phyloP scores from a whole-genome alignment of 305 asterid species.

The Fraxinus angustifolia region DNA sequence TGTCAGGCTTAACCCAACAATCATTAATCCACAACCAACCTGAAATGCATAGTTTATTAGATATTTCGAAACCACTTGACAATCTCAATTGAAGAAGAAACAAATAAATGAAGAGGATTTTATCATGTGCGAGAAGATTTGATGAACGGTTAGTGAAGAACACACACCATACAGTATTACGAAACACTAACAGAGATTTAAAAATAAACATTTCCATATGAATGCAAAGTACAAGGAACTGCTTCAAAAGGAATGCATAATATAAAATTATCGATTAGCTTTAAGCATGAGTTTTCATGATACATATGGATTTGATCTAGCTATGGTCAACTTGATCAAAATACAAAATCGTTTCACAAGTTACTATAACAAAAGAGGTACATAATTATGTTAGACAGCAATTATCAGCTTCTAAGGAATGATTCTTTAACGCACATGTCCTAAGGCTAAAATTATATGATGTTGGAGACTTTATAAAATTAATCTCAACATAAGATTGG shows the following conservation, averaged over 20 bases:
- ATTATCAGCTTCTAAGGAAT: background rate
- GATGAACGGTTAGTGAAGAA: background rate
- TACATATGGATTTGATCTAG: background rate
- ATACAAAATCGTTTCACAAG: background rate
- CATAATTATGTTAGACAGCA: background rate
- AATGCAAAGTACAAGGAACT: background rate
- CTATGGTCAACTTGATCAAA: background rate
- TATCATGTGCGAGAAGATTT: background rate
- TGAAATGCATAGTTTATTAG: slow-evolving; percentile 31
- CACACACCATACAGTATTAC: background rate
- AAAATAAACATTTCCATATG: background rate
- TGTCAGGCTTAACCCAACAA: slow-evolving; percentile 45
- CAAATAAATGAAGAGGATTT: background rate
- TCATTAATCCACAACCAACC: slow-evolving; percentile 51
- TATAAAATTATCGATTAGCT: background rate
- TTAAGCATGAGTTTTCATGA: background rate
- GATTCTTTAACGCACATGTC: background rate
- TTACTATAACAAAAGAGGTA: background rate
- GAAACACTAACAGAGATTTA: background rate
- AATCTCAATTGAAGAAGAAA: background rate
- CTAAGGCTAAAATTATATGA: background rate
- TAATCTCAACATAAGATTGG: background rate
- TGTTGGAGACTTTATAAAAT: background rate
- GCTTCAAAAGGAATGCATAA: background rate
- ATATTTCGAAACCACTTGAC: slow-evolving; percentile 1